A percentile compares a stretch with the other conserved stretches of the same genome.
phyloP scores from a whole-genome alignment of 2,329 filamentous ascomycete species.

The Leptodontidium sp. region DNA sequence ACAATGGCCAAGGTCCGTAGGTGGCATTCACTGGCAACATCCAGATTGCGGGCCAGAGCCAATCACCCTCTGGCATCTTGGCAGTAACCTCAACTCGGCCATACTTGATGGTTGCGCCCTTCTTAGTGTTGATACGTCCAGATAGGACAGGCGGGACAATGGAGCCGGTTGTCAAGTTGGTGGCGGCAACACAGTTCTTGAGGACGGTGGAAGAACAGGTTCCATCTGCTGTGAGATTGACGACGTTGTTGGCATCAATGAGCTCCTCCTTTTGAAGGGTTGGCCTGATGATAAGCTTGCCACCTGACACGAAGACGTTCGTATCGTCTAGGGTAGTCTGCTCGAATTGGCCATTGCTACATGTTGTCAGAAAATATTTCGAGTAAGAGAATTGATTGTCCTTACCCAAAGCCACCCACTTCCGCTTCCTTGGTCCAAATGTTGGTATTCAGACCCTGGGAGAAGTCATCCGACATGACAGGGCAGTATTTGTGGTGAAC shows the following conservation, averaged over 20 bases:
- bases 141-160: conserved; percentile 82
- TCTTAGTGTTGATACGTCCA: conserved; percentile 78
- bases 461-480: conserved; percentile 60
- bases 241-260: conserved; percentile 70
- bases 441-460: conserved; percentile 57
- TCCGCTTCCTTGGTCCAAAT: conserved; percentile 61
- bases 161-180: conserved; percentile 79
- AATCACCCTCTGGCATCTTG: conserved; percentile 79
- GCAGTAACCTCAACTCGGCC: conserved; percentile 83
- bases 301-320: conserved; percentile 77
- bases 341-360: conserved; percentile 82
- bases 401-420: conserved; percentile 50
- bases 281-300: conserved; percentile 76
- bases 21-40: conserved; percentile 78
- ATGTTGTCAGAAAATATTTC: conserved; percentile 27
- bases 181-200: conserved; percentile 71
- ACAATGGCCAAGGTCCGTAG: conserved; percentile 81
- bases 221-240: conserved; percentile 72
- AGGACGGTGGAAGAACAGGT: conserved; percentile 71
- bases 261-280: conserved; percentile 75
- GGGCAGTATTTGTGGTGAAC: conserved; percentile 71
- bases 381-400: conserved; percentile 63
- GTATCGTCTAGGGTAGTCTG: conserved; percentile 75
- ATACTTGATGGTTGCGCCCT: conserved; percentile 76
- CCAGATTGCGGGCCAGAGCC: conserved; percentile 94